phyloP scores from a whole-genome alignment of 768 basidiomycete species.

The Boletales sp. region DNA sequence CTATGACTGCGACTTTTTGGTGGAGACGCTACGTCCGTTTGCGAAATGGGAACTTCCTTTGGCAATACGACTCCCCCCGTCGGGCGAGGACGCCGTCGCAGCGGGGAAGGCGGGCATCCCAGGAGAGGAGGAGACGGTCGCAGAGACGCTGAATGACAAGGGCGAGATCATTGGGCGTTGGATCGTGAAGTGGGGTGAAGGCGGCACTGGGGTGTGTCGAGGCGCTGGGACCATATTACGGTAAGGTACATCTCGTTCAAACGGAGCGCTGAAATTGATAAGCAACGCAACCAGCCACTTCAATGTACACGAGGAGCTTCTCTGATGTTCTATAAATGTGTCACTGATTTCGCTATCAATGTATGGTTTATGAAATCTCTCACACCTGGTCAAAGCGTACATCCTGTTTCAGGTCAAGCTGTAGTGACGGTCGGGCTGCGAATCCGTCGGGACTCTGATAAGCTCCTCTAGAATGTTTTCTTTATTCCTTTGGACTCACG shows the following conservation, averaged over 20 bases:
- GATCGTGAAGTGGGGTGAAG: conserved; percentile 73
- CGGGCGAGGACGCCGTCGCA: conserved; percentile 31
- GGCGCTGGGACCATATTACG: conserved; percentile 61
- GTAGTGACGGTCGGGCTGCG: too few species aligned
- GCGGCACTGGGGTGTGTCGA: conserved; percentile 60
- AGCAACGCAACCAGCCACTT: conserved; percentile 36
- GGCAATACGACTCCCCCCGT: conserved; percentile 42
- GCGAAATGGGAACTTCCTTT: conserved; percentile 79
- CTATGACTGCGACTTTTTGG: conserved; percentile 71
- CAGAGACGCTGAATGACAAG: conserved; percentile 61
- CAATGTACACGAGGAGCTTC: conserved; percentile 51
- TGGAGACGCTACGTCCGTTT: conserved; percentile 63
- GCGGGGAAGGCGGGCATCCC: conserved; percentile 32
- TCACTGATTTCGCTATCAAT: background rate
- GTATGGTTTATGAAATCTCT: background rate
- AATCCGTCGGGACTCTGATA: too few species aligned
- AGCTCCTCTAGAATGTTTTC: too few species aligned
- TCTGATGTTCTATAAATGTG: conserved; percentile 13
- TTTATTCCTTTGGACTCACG: too few species aligned
- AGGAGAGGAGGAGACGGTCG: conserved; percentile 72
- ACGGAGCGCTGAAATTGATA: background rate
- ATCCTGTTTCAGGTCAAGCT: too few species aligned
- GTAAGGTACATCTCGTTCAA: conserved; percentile 39
- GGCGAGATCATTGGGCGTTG: conserved; percentile 69
- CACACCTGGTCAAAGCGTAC: background rate